phyloP scores from a whole-genome alignment of 306 rosid genomes.

The Gleditsia sinensis region DNA sequence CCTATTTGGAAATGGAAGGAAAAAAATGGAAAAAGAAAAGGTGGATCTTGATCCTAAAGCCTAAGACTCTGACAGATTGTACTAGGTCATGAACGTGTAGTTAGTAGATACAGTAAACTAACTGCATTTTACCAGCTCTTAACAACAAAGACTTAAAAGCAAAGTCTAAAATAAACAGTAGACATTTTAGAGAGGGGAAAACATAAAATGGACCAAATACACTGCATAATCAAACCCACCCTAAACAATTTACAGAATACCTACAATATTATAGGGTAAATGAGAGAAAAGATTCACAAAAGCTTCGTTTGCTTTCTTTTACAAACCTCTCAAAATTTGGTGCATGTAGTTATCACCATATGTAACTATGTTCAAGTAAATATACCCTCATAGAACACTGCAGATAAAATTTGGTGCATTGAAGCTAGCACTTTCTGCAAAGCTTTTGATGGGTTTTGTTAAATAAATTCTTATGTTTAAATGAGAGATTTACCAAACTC shows the following conservation, averaged over 20 bases:
- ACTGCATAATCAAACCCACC: conserved; percentile 28
- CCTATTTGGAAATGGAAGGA: too few relatives aligned
- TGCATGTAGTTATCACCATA: neutral
- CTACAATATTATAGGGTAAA: conserved; percentile 29
- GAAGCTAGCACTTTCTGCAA: neutral
- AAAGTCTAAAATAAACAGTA: conserved; percentile 29
- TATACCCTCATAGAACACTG: neutral
- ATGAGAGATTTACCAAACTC: neutral
- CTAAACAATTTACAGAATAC: conserved; percentile 9
- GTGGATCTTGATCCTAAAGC: conserved; percentile 6
- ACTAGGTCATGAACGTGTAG: conserved; percentile 20
- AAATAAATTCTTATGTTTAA: neutral
- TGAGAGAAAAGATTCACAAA: neutral
- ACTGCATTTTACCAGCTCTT: conserved; percentile 36
- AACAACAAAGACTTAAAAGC: neutral
- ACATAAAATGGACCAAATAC: conserved; percentile 31
- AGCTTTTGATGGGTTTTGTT: neutral
- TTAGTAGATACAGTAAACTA: conserved; percentile 19
- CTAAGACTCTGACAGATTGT: conserved; percentile 24
- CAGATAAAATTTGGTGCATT: neutral
- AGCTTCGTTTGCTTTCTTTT: neutral
- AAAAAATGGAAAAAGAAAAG: neutral
- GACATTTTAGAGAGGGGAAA: neutral
- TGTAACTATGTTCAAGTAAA: neutral
- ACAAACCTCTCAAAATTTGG: neutral